A percentile compares a stretch with the other conserved stretches of the same genome.
Conservation (phyloP, 345 rosid genomes). For the Heritiera littoralis region DNA sequence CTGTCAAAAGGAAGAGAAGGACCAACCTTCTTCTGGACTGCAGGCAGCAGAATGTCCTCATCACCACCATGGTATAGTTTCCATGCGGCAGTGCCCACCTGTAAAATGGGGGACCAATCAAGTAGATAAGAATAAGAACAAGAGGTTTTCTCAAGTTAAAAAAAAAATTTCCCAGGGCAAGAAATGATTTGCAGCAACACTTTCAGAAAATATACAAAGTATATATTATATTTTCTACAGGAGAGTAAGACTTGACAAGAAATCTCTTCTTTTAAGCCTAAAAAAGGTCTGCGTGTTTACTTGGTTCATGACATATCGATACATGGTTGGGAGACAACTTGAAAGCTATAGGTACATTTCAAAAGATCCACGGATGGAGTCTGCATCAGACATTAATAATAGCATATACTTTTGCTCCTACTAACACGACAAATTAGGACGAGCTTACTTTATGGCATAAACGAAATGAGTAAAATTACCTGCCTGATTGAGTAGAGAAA, state of each 20-base stretch:
- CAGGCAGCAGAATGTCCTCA: constrained; percentile 24
- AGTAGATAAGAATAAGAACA: constrained; percentile 24
- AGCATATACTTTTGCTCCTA: background rate
- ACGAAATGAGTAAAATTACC: constrained; percentile 18
- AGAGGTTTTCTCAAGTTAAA: constrained; percentile 16
- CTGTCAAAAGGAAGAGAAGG: constrained; percentile 7
- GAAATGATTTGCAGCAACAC: constrained; percentile 20
- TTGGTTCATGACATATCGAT: background rate
- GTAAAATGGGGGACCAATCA: constrained; percentile 32
- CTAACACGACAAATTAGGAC: background rate
- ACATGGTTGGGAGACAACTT: constrained; percentile 13
- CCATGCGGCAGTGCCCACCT: constrained; percentile 32
- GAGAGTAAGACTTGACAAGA: constrained; percentile 16
- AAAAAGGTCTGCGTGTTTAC: constrained; percentile 4
- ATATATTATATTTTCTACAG: constrained; percentile 1
- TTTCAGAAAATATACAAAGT: constrained; percentile 8
- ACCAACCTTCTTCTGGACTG: constrained; percentile 32
- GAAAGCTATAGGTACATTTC: constrained; percentile 10
- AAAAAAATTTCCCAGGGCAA: constrained; percentile 16
- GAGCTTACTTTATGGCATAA: background rate
- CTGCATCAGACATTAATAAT: background rate
- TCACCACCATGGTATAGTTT: constrained; percentile 24
- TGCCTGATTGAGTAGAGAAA: constrained; percentile 16
- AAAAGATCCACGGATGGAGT: background rate
- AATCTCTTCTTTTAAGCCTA: background rate